Evolutionary conservation across 306 rosid genomes (phyloP), one percentile per base, ranked within the genome.

Genomic region (Medicago ruthenica): DNA sequence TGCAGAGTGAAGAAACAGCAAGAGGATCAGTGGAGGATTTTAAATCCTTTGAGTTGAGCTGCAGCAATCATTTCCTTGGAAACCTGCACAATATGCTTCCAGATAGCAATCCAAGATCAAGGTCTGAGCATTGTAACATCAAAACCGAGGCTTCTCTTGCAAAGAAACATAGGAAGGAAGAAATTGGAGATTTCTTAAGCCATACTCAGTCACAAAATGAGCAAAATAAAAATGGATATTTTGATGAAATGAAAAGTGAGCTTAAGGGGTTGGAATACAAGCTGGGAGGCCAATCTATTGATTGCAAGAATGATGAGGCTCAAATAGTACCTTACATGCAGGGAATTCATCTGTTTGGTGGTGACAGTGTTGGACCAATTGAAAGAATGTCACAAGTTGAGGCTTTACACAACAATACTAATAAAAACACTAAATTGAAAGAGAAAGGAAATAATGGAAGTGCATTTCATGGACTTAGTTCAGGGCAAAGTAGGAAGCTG

Each of bases 111-210:
- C 20, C 71, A 62, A 41, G 54, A 21, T 21, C 67, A 76, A 57
- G 14, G 47, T 69, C 50, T 20, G 76, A 39, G 41, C 6, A 50
- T 22, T 76, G 58, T 37, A 62, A 41, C 61, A 73, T 47, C 51
- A 47, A 37, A 72, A 40, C 47, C 7, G 79, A 80, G 16, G 40
- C 37, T 15, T 68, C 75, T 3, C 40, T 41, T 16, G 73, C 34
- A 20, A 79, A 21, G 53, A 80, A 76, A 57, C 39, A 87, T 4
- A 66, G 59, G 31, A 73, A 86, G 44, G 81, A 71, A 73, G 83
- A 42, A 50, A 6, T 6, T 50, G 57, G 57, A 50, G 10, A 50
- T 50, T n/a, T 14, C 55, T 50, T n/a, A 4, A 9, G 73, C 4
- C 58, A 58, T 50, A 40, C 31, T 36, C 72, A 41, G 40, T 70